Base-by-base conservation (phyloP, 805 yeast species). In the Candida nitratophila region DNA sequence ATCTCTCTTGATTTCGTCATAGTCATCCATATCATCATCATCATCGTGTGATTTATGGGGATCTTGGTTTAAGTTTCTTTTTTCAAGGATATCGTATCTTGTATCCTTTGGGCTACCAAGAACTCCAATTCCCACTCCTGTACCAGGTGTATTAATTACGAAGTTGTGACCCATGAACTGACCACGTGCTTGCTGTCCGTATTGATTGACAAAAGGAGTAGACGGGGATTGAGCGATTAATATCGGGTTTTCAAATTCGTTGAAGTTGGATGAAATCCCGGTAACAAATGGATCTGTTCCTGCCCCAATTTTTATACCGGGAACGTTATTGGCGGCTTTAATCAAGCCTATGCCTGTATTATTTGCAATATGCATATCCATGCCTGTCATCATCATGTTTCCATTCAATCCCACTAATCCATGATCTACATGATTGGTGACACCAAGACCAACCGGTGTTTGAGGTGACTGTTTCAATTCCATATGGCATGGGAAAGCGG, bases 251-350 rank as follows among this genome's bases (percentile, higher is more conserved):
- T 57, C 62, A 37, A 53, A 54, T 39, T 55, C 61, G 37, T 54
- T 54, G 10, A 36, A 36, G n/a, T 34, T 34, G 16, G 56, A 51
- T 10, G 60, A 51, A 10, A 57, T 49, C 8, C 62, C 60, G 29
- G 50, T 51, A 32, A 57, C 60, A 41, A 50, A 57, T n/a, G 62
- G 62, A 44, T 57, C 62, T 31, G 56, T 50, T 5, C 60, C 61
- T 29, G 55, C 50, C 3, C 59, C 60, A 12, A 55, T 43, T 37
- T 51, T 54, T 27, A 57, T 47, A 3, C 60, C 60, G 9, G 54
- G 52, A 15, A 37, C 32, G 26, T 20, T 20, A 26, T 16, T 16
- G 5, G 32, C 24, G 11, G 19, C 12, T n/a, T 22, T 22, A 21
- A 36, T 3, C 3, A 34, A 9, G 3, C 37, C 37, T n/a, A 34